These are phyloP conservation scores for Aquilaria agallochum DNA, from an alignment of 441 rosid species.

Conservation along the genomic window DNA sequence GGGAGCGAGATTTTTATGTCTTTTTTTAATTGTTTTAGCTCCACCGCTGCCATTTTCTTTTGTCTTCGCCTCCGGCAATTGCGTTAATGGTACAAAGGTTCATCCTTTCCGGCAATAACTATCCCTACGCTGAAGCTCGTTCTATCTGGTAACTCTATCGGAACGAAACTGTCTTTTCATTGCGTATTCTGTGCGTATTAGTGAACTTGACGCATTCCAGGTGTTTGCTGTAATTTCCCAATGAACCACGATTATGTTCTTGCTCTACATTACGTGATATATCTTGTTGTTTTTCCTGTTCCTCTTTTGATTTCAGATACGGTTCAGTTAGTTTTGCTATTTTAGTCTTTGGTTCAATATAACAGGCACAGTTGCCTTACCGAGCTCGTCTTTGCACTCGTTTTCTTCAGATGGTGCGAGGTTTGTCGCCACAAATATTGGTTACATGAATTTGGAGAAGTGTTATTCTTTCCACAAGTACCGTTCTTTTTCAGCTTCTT, in stretches of 20 bases:
- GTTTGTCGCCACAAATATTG: neutral
- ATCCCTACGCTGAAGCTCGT: no score
- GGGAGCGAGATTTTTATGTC: no score
- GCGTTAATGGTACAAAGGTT: no score
- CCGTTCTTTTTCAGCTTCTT: slow-evolving; percentile 31
- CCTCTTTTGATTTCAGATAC: neutral
- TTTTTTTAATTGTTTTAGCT: no score
- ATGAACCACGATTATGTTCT: neutral
- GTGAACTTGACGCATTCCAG: neutral
- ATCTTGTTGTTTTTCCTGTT: neutral
- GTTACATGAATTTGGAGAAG: slow-evolving; percentile 21
- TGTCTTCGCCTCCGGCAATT: no score
- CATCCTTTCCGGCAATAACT: no score
- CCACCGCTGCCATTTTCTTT: no score
- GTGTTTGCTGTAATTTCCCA: neutral
- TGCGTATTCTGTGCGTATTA: no score
- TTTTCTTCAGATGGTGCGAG: slow-evolving; percentile 16
- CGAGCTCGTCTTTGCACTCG: neutral
- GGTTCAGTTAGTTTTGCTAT: neutral
- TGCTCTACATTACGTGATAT: no score
- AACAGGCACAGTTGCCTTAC: neutral
- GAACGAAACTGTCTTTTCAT: no score
- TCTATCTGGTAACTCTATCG: no score
- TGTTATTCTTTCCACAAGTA: slow-evolving; percentile 6
- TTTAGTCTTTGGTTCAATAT: neutral